Evolutionary conservation across 2,329 filamentous ascomycete species (phyloP).

Genomic region (Aureobasidium sp.): DNA sequence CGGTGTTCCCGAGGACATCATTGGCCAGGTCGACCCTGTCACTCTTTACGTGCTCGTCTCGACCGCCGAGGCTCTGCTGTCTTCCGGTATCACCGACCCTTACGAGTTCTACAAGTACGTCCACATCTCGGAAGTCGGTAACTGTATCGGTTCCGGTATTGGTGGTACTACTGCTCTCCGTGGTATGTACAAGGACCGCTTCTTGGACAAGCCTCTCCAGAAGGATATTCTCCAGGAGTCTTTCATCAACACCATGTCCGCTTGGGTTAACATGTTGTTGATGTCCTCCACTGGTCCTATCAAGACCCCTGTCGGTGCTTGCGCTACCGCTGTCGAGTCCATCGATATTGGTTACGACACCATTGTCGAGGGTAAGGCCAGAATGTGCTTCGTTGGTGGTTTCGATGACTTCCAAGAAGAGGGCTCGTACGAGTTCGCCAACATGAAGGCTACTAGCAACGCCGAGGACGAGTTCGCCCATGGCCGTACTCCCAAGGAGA

Average conservation of each 20-base stretch:
- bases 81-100: conserved; percentile 92
- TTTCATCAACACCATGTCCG: conserved; percentile 99
- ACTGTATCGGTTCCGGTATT: conserved; percentile 97
- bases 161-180: conserved; percentile 87
- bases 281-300: conserved; percentile 95
- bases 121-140: conserved; percentile 94
- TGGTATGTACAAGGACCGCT: conserved; percentile 98
- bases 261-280: conserved; percentile 99
- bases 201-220: conserved; percentile 92
- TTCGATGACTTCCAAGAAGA: conserved; percentile 99
- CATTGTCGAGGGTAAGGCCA: conserved; percentile 96
- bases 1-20: conserved; percentile 94
- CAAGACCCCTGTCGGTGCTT: conserved; percentile 97
- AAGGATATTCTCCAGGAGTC: conserved; percentile 99
- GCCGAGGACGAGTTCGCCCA: conserved; percentile 94
- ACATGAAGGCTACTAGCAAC: conserved; percentile 99
- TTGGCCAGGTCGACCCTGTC: conserved; percentile 93
- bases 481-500: conserved; percentile 89
- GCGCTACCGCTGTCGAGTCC: conserved; percentile 94
- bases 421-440: conserved; percentile 98
- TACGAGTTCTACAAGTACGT: conserved; percentile 99
- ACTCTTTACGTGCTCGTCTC: conserved; percentile 92
- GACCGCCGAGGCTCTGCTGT: conserved; percentile 82
- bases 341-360: conserved; percentile 97
- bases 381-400: conserved; percentile 93